phyloP scores from a whole-genome alignment of 192 early-diverging fungal genomes.

The Thamnidium elegans region DNA sequence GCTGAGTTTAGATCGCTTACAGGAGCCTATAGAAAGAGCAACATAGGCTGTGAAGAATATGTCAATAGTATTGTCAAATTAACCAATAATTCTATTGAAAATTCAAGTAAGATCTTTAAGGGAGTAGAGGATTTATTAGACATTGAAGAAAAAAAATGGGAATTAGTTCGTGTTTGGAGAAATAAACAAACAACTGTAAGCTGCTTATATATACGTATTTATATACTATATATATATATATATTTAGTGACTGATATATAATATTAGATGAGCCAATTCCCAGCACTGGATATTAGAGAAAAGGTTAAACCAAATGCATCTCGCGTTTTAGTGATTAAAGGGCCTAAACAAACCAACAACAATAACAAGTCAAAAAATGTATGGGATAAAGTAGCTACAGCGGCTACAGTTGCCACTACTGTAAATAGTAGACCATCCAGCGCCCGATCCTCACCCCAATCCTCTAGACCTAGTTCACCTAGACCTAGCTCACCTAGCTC shows the following conservation, averaged over 20 bases:
- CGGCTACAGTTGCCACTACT: slow-evolving; percentile 30
- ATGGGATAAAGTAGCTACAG: slow-evolving; percentile 46
- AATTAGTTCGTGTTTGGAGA: slow-evolving; percentile 65
- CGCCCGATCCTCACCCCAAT: slow-evolving; percentile 15
- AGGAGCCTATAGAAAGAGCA: slow-evolving; percentile 42
- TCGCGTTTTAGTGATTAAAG: slow-evolving; percentile 73
- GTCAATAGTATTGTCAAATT: slow-evolving; percentile 40
- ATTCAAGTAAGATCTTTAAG: slow-evolving; percentile 46
- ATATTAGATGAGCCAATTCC: slow-evolving; percentile 23
- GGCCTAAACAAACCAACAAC: slow-evolving; percentile 19
- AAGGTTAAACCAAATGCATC: slow-evolving; percentile 33
- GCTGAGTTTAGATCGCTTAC: slow-evolving; percentile 50
- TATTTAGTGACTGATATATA: slow-evolving; percentile 6
- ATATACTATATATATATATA: not conserved
- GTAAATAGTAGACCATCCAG: slow-evolving; percentile 3
- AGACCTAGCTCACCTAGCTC: not conserved
- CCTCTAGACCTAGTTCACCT: slow-evolving; percentile 9
- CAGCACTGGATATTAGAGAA: slow-evolving; percentile 1
- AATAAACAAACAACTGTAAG: slow-evolving; percentile 59
- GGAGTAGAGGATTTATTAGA: slow-evolving; percentile 51
- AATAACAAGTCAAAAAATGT: slow-evolving; percentile 34
- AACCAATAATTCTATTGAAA: slow-evolving; percentile 38
- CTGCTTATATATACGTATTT: not conserved
- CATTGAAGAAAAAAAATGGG: slow-evolving; percentile 48
- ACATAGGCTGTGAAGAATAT: slow-evolving; percentile 40